A percentile compares a stretch with the other conserved stretches of the same genome.
phyloP scores from a whole-genome alignment of 441 rosid genomes.

The Populus hybrid region DNA sequence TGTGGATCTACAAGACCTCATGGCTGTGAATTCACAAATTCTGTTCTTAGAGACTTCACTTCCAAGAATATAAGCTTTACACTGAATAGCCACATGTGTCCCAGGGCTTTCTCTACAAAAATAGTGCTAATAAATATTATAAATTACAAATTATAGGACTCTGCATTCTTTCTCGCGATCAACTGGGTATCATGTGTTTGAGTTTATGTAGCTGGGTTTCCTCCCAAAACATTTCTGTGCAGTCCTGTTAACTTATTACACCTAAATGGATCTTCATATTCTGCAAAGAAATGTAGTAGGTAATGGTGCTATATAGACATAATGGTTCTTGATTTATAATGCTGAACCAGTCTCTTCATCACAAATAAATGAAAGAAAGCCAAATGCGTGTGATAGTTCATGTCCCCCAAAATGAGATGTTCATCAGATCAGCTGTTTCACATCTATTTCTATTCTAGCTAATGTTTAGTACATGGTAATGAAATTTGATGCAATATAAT shows the following conservation, averaged over 20 bases:
- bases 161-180: no score
- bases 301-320: not conserved
- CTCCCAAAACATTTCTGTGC: not conserved
- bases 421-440: not conserved
- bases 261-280: not conserved
- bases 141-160: no score
- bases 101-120: no score
- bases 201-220: not conserved
- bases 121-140: no score
- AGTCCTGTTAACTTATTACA: not conserved
- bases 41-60: not conserved
- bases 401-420: not conserved
- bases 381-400: not conserved
- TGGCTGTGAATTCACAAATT: not conserved
- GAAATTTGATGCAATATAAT: not conserved
- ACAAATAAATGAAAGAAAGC: not conserved
- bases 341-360: not conserved
- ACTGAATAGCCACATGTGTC: not conserved
- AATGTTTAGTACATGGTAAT: not conserved
- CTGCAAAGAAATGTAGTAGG: not conserved
- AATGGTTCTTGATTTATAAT: not conserved
- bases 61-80: not conserved
- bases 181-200: not conserved
- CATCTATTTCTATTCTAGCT: not conserved
- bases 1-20: not conserved